Evolutionary conservation across 1,139 yeast genomes (phyloP).

Genomic region (Suhomyces atakaporum): DNA sequence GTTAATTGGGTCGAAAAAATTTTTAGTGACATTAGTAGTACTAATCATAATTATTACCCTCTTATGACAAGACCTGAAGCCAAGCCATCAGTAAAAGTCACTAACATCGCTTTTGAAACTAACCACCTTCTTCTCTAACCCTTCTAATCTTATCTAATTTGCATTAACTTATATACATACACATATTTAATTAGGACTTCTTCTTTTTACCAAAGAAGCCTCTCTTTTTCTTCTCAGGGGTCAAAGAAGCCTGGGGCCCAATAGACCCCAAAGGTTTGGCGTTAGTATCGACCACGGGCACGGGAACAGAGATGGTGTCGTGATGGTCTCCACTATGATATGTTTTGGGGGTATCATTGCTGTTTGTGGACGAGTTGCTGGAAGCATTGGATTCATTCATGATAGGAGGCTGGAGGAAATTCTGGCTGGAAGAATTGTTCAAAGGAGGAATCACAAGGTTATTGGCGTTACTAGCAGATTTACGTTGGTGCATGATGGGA

Average conservation of each 20-base stretch:
- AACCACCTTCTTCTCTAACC: no score
- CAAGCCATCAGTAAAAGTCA: no score
- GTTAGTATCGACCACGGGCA: conserved; percentile 25
- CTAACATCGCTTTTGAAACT: no score
- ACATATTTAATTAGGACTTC: conserved; percentile 3
- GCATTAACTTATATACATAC: conserved; percentile 1
- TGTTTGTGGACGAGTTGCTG: conserved; percentile 32
- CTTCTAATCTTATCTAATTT: background rate
- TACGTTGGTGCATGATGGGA: conserved; percentile 20
- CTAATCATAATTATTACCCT: no score
- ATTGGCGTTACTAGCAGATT: conserved; percentile 17
- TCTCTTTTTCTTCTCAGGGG: conserved; percentile 30
- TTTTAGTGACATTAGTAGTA: no score
- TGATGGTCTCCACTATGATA: conserved; percentile 19
- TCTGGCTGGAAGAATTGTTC: conserved; percentile 10
- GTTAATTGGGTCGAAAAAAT: no score
- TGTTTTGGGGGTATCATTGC: conserved; percentile 35
- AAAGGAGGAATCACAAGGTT: conserved; percentile 10
- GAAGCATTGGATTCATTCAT: conserved; percentile 27
- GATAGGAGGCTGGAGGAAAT: conserved; percentile 31
- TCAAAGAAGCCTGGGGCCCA: conserved; percentile 18
- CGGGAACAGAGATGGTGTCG: conserved; percentile 17
- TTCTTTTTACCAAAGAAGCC: conserved; percentile 38
- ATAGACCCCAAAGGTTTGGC: conserved; percentile 42
- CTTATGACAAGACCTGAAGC: no score